These are phyloP conservation scores for Aureobasidium sp. DNA, from an alignment of 2,329 filamentous ascomycete species.

Conservation along the genomic window DNA sequence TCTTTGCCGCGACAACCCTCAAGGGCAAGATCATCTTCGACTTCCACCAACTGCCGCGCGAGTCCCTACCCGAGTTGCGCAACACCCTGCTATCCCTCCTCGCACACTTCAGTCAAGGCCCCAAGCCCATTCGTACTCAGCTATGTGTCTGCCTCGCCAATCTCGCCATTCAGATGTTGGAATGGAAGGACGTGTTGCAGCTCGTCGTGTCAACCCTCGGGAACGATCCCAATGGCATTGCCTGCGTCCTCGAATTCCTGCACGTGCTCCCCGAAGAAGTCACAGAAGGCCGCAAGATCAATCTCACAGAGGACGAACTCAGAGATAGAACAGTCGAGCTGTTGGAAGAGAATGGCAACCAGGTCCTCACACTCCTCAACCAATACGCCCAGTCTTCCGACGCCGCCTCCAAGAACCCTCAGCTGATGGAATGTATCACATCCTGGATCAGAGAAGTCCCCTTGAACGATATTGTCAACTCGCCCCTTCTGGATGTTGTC, in stretches of 20 bases:
- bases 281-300: slow-evolving; percentile 98
- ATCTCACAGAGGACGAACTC: slow-evolving; percentile 96
- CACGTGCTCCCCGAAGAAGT: slow-evolving; percentile 97
- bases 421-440: slow-evolving; percentile 88
- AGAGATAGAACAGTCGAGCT: slow-evolving; percentile 77
- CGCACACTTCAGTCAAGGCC: slow-evolving; percentile 72
- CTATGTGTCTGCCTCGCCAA: slow-evolving; percentile 92
- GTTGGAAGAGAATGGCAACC: slow-evolving; percentile 79
- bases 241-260: slow-evolving; percentile 90
- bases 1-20: slow-evolving; percentile 93
- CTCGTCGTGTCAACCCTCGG: slow-evolving; percentile 74
- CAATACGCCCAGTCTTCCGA: slow-evolving; percentile 92
- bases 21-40: slow-evolving; percentile 99
- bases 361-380: slow-evolving; percentile 79
- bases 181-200: slow-evolving; percentile 87
- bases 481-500: slow-evolving; percentile 73
- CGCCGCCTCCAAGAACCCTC: slow-evolving; percentile 74
- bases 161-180: slow-evolving; percentile 89
- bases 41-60: slow-evolving; percentile 74
- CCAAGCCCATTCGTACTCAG: slow-evolving; percentile 72
- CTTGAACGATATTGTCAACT: slow-evolving; percentile 72
- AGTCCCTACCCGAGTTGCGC: slow-evolving; percentile 68
- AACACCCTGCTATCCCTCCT: slow-evolving; percentile 77
- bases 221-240: slow-evolving; percentile 67
- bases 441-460: slow-evolving; percentile 96